Conservation (phyloP, 1,284 basidiomycete species). For the Peniophora sp. region DNA sequence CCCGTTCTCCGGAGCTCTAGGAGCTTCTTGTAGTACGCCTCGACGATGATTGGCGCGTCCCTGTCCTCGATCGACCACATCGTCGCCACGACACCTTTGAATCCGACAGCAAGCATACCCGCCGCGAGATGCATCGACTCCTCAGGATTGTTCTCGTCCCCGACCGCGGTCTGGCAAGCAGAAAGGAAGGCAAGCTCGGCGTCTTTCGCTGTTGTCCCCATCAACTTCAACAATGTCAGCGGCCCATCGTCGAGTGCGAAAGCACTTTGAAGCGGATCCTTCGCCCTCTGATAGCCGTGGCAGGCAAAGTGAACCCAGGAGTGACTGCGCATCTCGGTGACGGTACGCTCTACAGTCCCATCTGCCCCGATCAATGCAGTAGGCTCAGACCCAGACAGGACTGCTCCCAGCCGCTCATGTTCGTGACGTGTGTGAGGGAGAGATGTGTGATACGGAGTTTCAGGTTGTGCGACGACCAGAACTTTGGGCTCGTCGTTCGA, state of each 20-base stretch:
- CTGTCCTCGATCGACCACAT: slow-evolving; percentile 17
- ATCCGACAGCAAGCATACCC: slow-evolving; percentile 17
- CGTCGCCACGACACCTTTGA: slow-evolving; percentile 14
- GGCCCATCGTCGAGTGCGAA: not conserved
- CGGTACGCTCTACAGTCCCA: not conserved
- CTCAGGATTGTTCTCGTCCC: slow-evolving; percentile 13
- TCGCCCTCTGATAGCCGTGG: not conserved
- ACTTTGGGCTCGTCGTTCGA: too few species aligned
- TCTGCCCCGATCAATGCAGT: slow-evolving; percentile 6
- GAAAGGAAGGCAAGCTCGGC: slow-evolving; percentile 15
- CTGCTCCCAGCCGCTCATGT: too few species aligned
- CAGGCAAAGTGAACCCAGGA: slow-evolving; percentile 1
- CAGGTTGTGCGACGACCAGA: too few species aligned
- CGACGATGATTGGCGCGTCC: slow-evolving; percentile 9
- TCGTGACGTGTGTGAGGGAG: too few species aligned
- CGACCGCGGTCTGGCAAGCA: slow-evolving; percentile 18
- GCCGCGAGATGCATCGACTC: slow-evolving; percentile 18
- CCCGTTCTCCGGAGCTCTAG: not conserved
- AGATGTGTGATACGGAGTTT: too few species aligned
- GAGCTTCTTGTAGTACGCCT: slow-evolving; percentile 5
- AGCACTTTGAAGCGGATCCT: not conserved
- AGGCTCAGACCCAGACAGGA: too few species aligned
- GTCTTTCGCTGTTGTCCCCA: not conserved
- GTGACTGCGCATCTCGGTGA: not conserved
- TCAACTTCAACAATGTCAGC: not conserved